Conservation (phyloP, 306 rosid species). For the Nissolia schottii region DNA sequence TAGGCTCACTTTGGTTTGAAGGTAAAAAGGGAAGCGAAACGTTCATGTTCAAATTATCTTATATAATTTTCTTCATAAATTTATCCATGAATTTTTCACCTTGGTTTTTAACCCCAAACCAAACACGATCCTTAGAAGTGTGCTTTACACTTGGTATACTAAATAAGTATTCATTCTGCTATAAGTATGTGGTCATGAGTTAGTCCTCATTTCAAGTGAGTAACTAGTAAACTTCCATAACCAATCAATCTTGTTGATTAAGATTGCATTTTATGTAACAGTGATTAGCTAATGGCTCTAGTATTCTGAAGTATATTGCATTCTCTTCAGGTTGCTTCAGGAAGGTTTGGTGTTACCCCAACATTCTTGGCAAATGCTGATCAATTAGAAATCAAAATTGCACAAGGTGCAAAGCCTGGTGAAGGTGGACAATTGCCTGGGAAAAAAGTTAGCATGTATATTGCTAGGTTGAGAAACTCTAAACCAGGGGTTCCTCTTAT, state of each 20-base stretch:
- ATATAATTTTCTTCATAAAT: no score
- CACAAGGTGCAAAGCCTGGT: constrained; percentile 99
- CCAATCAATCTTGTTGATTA: not conserved
- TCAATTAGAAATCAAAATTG: constrained; percentile 96
- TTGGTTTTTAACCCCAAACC: no score
- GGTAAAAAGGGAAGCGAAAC: no score
- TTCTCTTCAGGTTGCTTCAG: constrained; percentile 88
- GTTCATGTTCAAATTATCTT: no score
- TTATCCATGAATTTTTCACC: no score
- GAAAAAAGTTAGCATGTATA: constrained; percentile 97
- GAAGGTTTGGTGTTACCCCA: constrained; percentile 99
- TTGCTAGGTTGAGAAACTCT: constrained; percentile 95
- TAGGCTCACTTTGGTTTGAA: no score
- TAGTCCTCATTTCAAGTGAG: constrained; percentile 8
- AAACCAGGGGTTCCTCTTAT: constrained; percentile 99
- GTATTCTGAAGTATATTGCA: constrained; percentile 22
- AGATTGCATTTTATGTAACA: constrained; percentile 8
- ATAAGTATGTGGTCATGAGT: not conserved
- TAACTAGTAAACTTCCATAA: not conserved
- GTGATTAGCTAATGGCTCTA: not conserved
- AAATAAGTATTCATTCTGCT: not conserved
- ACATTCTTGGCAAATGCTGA: constrained; percentile 97
- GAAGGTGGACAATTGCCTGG: constrained; percentile 99
- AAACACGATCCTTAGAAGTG: no score
- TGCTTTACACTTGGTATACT: not conserved